Base-by-base conservation (phyloP, 768 basidiomycete species). In the Agaricus subrufescens region DNA sequence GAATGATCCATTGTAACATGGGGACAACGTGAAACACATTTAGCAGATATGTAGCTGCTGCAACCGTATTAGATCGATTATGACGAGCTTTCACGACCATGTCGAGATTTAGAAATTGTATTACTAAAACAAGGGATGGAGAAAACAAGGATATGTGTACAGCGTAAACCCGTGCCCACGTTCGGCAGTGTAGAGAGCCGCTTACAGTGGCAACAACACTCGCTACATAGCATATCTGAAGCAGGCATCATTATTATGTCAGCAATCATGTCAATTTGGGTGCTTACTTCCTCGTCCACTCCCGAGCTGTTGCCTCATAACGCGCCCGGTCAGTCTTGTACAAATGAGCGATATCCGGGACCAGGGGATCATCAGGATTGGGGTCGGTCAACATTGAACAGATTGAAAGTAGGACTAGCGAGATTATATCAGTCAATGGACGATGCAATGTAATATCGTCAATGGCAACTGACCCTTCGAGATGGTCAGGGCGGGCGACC, bases 351-450 rank as follows among this genome's bases (percentile, higher is more conserved):
- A 98, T 98, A 68, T 99, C 97, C 52, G 97, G 97, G 48, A 98
- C 96, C 72, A 98, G 79, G 3, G 97, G 97, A 68, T 99, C 97
- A 73, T 99, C 97, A 54, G 96, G 96, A 75, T 98, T 99, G 61
- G 97, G 97, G 71, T 99, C 97, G 49, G 96, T 99, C 67, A 99
- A 75, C 93, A 98, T 95, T 65, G 97, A 99, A 70, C 96, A 98
- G 71, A 99, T 98, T 68, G 95, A 97, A 65, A 98, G 82, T 30
- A 99, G 72, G 40, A 99, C 96, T 98, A 61, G 8, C 30, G 43
- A 45, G 44, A 5, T 30, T 3, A 4, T 46, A 50, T 45, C 40
- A 47, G 45, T 29, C 26, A 48, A 39, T 58, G 55, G 25, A 40
- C 54, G 31, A 44, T 45, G 55, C 19, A 19, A 50, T 23, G 45